phyloP scores from a whole-genome alignment of 495 filamentous ascomycete genomes.

The Penicillium coprophilum region DNA sequence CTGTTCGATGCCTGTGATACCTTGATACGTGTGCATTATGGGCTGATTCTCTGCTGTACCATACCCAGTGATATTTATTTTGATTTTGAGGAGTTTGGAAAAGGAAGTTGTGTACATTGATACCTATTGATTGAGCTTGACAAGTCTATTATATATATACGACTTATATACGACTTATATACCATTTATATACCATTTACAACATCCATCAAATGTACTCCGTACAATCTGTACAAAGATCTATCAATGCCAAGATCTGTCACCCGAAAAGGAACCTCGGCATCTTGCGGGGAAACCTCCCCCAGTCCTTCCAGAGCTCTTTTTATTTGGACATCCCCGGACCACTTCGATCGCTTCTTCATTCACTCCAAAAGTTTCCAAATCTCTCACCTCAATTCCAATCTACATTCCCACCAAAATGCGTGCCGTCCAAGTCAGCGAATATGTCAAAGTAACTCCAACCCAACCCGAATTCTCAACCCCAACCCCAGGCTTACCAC shows the following conservation, averaged over 20 bases:
- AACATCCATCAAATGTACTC: no score
- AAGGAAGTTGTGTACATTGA: slow-evolving; percentile 13
- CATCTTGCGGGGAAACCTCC: slow-evolving; percentile 24
- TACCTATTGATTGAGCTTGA: slow-evolving; percentile 10
- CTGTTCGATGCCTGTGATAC: slow-evolving; percentile 17
- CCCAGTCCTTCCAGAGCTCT: not conserved
- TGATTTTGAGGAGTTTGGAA: slow-evolving; percentile 11
- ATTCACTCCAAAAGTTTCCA: not conserved
- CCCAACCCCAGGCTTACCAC: slow-evolving; percentile 14
- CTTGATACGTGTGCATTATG: slow-evolving; percentile 19
- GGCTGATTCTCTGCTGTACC: slow-evolving; percentile 18
- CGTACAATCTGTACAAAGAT: not conserved
- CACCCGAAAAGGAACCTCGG: slow-evolving; percentile 36
- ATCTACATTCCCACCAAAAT: slow-evolving; percentile 47
- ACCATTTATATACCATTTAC: no score
- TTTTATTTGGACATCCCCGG: not conserved
- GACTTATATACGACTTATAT: no score
- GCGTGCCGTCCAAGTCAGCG: slow-evolving; percentile 77
- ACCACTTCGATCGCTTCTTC: not conserved
- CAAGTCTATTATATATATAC: not conserved
- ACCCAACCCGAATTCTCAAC: not conserved
- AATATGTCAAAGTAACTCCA: slow-evolving; percentile 73
- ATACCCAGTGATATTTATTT: slow-evolving; percentile 23
- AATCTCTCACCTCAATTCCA: not conserved
- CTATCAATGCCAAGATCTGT: slow-evolving; percentile 7